Base-by-base conservation (phyloP, 192 early-diverging fungal genomes). In the Backusella mclennaniae region DNA sequence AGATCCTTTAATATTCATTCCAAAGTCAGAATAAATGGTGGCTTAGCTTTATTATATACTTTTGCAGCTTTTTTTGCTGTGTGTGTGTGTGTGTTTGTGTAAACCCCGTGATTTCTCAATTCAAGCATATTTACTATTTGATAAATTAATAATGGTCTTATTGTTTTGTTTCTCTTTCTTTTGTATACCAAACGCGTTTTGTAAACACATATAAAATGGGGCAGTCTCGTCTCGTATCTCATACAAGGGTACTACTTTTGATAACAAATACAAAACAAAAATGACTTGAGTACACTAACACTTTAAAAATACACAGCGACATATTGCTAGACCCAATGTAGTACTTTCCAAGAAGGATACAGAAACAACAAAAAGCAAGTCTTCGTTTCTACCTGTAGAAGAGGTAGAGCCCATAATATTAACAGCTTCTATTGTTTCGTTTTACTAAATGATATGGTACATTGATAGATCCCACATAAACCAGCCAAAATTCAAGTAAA, bases 361-460 rank as follows among this genome's bases (percentile, higher is more conserved):
- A n/a, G 56, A 63, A 1, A 63, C 68, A 38, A 7, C 15, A n/a
- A 6, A 4, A n/a, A 49, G 0, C 19, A 49, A 49, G 46, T 49
- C 68, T 69, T n/a, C 68, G 12, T 69, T 69, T 69, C 35, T 19
- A 69, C 68, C 68, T 21, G 35, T 41, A 23, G 68, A 69, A 69
- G 68, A 69, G 68, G 68, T 69, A 69, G 23, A 1, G 4, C 6
- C 5, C 6, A 41, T 41, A 11, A 49, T 6, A n/a, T 49, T n/a
- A 49, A 49, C 6, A 49, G 1, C 4, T 49, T 49, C 0, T 49
- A n/a, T n/a, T 49, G 15, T 49, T 49, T 14, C 14, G 56, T 29
- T 23, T 29, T 29, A 29, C 26, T 63, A 63, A 63, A 63, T 29
- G 3, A 4, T 26, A 56, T 21, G 21, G 0, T 21, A n/a, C 9